Evolutionary conservation across 495 filamentous ascomycete species (phyloP).

Genomic region (Talaromyces adpressus): DNA sequence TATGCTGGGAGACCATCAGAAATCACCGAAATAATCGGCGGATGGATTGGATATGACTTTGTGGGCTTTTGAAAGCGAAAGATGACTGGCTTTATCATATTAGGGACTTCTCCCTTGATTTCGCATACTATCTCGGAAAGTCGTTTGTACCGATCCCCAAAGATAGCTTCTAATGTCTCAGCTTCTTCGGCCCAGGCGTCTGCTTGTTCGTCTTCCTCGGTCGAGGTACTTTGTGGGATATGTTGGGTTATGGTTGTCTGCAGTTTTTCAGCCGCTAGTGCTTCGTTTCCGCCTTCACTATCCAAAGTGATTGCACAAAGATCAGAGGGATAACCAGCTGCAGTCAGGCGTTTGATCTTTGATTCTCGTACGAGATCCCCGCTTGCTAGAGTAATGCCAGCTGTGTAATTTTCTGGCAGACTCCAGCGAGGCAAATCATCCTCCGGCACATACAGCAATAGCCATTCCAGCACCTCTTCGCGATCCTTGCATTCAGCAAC

Average conservation of each 20-base stretch:
- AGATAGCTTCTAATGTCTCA: conserved; percentile 73
- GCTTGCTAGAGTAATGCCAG: conserved; percentile 76
- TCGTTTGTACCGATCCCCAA: conserved; percentile 53
- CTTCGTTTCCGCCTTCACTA: conserved; percentile 61
- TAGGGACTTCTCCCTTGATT: conserved; percentile 46
- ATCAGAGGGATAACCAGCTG: conserved; percentile 77
- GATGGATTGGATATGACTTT: conserved; percentile 60
- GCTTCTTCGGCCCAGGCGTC: conserved; percentile 79
- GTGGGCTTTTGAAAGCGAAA: conserved; percentile 48
- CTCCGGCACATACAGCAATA: conserved; percentile 92
- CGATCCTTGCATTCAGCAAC: conserved; percentile 77
- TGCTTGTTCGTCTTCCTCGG: conserved; percentile 20
- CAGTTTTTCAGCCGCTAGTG: conserved; percentile 67
- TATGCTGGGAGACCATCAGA: conserved; percentile 73
- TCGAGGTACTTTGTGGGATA: neutral
- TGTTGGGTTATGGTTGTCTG: conserved; percentile 56
- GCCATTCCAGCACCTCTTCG: conserved; percentile 90
- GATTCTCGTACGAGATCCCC: conserved; percentile 72
- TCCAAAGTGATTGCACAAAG: conserved; percentile 72
- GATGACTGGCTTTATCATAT: conserved; percentile 24
- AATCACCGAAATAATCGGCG: conserved; percentile 67
- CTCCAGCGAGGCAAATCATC: conserved; percentile 89
- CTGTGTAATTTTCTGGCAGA: conserved; percentile 81
- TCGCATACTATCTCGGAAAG: conserved; percentile 54
- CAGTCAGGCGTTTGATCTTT: conserved; percentile 71